These are phyloP conservation scores for Marchantia paleacea DNA, from an alignment of 225 moss, liverwort and hornwort genomes.

Conservation along the genomic window DNA sequence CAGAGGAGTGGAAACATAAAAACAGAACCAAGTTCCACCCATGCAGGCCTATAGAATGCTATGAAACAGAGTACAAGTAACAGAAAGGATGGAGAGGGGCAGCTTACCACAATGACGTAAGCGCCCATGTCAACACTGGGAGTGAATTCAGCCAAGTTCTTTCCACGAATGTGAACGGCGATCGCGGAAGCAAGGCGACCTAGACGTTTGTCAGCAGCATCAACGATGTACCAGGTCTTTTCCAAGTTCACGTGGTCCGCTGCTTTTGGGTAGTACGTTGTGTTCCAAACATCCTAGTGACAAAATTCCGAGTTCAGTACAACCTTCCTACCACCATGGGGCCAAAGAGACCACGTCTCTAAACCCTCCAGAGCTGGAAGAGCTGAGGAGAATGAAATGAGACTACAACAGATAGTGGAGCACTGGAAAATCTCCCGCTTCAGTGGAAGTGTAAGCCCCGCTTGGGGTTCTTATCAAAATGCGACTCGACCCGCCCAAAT, in stretches of 20 bases:
- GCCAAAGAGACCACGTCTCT: too few relatives aligned
- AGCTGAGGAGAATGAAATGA: background rate
- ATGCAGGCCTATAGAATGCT: too few relatives aligned
- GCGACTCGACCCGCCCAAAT: too few relatives aligned
- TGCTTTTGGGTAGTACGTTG: slow-evolving; percentile 72
- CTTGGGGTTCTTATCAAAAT: too few relatives aligned
- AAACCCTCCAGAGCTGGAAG: background rate
- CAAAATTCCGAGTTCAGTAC: background rate
- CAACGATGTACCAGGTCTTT: slow-evolving; percentile 87
- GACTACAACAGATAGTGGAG: too few relatives aligned
- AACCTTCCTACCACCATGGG: background rate
- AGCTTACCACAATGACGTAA: slow-evolving; percentile 70
- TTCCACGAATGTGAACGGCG: slow-evolving; percentile 72
- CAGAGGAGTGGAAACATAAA: too few relatives aligned
- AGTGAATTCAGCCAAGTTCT: slow-evolving; percentile 61
- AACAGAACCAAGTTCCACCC: too few relatives aligned
- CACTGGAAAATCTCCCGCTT: too few relatives aligned
- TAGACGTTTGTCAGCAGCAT: slow-evolving; percentile 72
- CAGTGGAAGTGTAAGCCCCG: too few relatives aligned
- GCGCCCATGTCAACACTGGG: slow-evolving; percentile 77
- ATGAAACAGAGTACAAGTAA: background rate
- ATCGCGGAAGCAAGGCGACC: slow-evolving; percentile 73
- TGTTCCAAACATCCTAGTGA: slow-evolving; percentile 75
- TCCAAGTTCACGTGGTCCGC: slow-evolving; percentile 68
- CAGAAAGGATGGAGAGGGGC: background rate